Evolutionary conservation across 129 eudicot species (phyloP), one percentile per base, ranked within the genome.

Genomic region (Silybum marianum): DNA sequence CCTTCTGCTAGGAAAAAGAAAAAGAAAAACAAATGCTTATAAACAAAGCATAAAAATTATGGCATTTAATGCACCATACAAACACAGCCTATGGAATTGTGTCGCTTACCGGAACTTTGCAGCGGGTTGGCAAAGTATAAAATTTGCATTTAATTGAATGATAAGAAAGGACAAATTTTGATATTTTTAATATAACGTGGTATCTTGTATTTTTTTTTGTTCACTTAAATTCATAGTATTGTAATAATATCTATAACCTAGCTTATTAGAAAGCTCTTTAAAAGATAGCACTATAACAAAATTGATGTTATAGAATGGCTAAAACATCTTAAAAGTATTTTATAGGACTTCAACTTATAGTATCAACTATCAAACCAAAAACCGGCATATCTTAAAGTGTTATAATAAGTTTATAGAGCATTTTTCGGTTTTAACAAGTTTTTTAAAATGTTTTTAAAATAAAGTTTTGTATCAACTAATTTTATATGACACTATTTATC

Each of bases 61-160:
- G 9, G 81, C 86, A 81, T 71, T 81, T 38, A 84, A 87, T 87
- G 90, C 78, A 65, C 87, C 80, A 78, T 72, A 72, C 81, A 84
- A 84, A 79, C 86, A 77, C 75, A 85, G 63, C 38, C 85, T 82
- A 73, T 74, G 72, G 76, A 83, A 81, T 83, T 70, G 62, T 83
- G 82, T 86, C 84, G 70, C 80, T 68, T 70, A 69, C 77, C 79
- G 76, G 24, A 68, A 76, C 82, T 82, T 79, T 81, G 81, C 65
- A n/a, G 69, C 67, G 51, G 72, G 69, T 71, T 73, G 65, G 71
- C 66, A 71, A 18, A 81, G 7, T 54, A 39, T 34, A 72, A 72
- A 34, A 34, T 72, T 23, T 34, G 14, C 26, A 72, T 18, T 34
- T 36, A 34, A 25, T 16, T n/a, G 48, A 72, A 34, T 18, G 22